Conservation (phyloP, 495 filamentous ascomycete species). For the Pseudomonodictys pantanalensis region DNA sequence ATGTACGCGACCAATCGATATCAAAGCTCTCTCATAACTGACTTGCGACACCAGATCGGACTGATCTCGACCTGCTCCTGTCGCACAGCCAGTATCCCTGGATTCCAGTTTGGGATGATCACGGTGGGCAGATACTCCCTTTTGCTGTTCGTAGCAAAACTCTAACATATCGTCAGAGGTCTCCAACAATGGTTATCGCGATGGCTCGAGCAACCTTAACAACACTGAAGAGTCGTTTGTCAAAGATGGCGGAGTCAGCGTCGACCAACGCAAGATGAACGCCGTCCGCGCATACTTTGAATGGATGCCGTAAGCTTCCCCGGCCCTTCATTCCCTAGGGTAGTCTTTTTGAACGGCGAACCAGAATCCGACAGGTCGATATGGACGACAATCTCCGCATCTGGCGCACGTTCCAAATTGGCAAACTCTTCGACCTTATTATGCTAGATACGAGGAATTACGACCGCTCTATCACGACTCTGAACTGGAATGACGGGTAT, state of each 20-base stretch:
- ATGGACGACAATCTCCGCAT: conserved; percentile 70
- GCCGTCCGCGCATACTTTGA: conserved; percentile 70
- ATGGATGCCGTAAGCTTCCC: conserved; percentile 40
- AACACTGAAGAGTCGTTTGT: conserved; percentile 64
- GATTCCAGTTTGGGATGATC: conserved; percentile 72
- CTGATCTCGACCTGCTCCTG: conserved; percentile 57
- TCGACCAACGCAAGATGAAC: conserved; percentile 67
- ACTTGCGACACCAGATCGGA: conserved; percentile 43
- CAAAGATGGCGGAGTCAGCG: conserved; percentile 55
- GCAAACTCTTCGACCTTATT: conserved; percentile 62
- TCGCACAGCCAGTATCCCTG: conserved; percentile 59
- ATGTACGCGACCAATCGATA: conserved; percentile 36
- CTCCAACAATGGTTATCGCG: conserved; percentile 60
- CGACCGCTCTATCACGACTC: conserved; percentile 54
- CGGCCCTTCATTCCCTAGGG: background rate
- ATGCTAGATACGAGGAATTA: conserved; percentile 70
- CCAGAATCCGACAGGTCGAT: conserved; percentile 51
- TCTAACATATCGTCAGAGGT: conserved; percentile 41
- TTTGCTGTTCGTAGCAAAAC: background rate
- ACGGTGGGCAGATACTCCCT: conserved; percentile 40
- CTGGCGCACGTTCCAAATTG: conserved; percentile 65
- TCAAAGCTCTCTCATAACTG: background rate
- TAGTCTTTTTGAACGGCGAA: background rate
- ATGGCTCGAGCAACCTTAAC: conserved; percentile 52
- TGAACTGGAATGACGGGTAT: conserved; percentile 56